These are phyloP conservation scores for Dioscorea dumetorum DNA, from an alignment of 106 monocot genomes.

Conservation along the genomic window DNA sequence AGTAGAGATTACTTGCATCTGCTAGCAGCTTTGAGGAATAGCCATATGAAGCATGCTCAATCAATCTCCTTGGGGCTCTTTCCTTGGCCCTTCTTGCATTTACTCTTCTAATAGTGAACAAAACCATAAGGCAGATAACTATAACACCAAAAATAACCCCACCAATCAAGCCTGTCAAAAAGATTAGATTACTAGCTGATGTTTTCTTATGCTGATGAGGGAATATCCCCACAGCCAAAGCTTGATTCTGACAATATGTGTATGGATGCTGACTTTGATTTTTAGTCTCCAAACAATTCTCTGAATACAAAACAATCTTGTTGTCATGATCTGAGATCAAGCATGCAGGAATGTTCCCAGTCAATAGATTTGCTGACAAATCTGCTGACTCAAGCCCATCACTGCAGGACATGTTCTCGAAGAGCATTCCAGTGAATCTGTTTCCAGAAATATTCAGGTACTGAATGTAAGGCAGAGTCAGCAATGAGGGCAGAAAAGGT, in stretches of 20 bases:
- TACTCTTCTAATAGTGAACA: constrained; percentile 31
- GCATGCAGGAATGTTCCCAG: constrained; percentile 69
- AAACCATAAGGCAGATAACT: constrained; percentile 28
- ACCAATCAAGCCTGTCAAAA: constrained; percentile 26
- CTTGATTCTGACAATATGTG: constrained; percentile 68
- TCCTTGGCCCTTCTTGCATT: constrained; percentile 19
- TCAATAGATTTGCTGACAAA: constrained; percentile 73
- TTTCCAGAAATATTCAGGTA: constrained; percentile 68
- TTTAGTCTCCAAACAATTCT: constrained; percentile 60
- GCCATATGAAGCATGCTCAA: constrained; percentile 77
- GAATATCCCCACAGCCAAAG: constrained; percentile 77
- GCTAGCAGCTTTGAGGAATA: constrained; percentile 74
- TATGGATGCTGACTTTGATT: constrained; percentile 55
- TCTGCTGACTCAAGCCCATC: constrained; percentile 52
- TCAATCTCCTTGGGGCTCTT: constrained; percentile 54
- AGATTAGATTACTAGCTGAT: constrained; percentile 19
- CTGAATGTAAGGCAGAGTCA: constrained; percentile 67
- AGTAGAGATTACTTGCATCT: constrained; percentile 76
- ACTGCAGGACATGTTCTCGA: constrained; percentile 61
- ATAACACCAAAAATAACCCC: constrained; percentile 19
- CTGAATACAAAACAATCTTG: constrained; percentile 31
- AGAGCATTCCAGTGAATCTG: constrained; percentile 86
- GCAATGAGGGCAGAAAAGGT: constrained; percentile 52
- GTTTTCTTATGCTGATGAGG: constrained; percentile 28
- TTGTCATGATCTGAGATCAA: constrained; percentile 18